Evolutionary conservation across 108 stramenopile genomes (phyloP), one percentile per base, ranked within the genome.

Genomic region (Fragilaria crotonensis): DNA sequence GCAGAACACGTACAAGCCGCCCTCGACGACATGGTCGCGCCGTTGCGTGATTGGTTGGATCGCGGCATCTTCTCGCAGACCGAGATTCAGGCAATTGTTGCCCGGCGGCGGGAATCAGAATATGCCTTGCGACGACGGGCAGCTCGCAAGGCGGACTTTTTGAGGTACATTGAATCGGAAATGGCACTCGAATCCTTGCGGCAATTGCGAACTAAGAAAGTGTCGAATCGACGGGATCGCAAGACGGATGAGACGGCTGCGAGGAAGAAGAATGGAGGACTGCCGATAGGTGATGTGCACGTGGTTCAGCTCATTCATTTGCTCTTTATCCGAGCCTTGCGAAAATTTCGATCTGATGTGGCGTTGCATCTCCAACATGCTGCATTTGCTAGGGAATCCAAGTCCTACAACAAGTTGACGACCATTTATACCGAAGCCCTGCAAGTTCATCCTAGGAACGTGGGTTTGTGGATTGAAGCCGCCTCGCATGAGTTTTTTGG

Each of bases 1-100:
- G 90, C 90, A 25, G 91, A 93, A 71, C 83, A 89, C 68, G 91
- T 93, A 0, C 87, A 93, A 60, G 81, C 71, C 21, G 71, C 82
- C 57, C 77, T 93, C 50, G 91, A 93, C 67, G 65, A 71, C 19
- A 93, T 93, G 91, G 91, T 93, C 73, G 67, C 79, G 20, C 79
- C 87, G 18, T 71, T 93, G 71, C 62, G 64, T 33, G 91, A 93
- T 52, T 70, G 89, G 52, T 61, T 78, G 54, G 77, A 82, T 45
- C 83, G 85, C 0, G 61, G 75, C 29, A 71, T 93, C 32, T 93
- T 93, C 58, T 52, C 82, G 20, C 63, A 57, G 69, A 57, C 48
- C 4, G 91, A 93, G 64, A 73, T 93, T 46, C 79, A 66, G 1
- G 59, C 79, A 30, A 93, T 93, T 69, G 91, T 93, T 22, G 65